Evolutionary conservation across 192 early-diverging fungal species (phyloP).

Genomic region (Mortierella claussenii): DNA sequence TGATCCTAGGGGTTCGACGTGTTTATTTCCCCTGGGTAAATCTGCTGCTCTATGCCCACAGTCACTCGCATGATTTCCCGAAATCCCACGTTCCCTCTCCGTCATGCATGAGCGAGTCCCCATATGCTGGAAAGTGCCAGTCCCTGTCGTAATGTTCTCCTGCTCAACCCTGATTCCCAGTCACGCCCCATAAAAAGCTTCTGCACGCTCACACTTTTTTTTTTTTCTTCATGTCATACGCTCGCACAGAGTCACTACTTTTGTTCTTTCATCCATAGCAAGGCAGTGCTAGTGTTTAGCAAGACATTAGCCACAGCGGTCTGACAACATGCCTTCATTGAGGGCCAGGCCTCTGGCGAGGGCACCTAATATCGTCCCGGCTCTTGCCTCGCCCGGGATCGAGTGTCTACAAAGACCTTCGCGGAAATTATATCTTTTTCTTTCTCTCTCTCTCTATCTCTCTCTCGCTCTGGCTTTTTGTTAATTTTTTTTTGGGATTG

Average conservation of each 20-base stretch:
- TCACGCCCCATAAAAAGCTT: neutral
- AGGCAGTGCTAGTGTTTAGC: slow-evolving; percentile 43
- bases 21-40: too few relatives aligned
- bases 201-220: too few relatives aligned
- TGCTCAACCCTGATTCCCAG: neutral
- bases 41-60: too few relatives aligned
- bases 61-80: too few relatives aligned
- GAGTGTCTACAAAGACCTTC: slow-evolving; percentile 44
- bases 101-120: too few relatives aligned
- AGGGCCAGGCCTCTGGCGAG: slow-evolving; percentile 42
- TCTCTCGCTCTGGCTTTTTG: too few relatives aligned
- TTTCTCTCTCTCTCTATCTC: too few relatives aligned
- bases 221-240: slow-evolving; percentile 30
- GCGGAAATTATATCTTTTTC: slow-evolving; percentile 15
- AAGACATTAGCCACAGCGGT: slow-evolving; percentile 33
- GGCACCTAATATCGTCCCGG: slow-evolving; percentile 39
- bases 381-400: slow-evolving; percentile 45
- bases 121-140: too few relatives aligned
- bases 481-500: too few relatives aligned
- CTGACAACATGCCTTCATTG: slow-evolving; percentile 16
- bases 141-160: neutral
- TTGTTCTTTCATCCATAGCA: slow-evolving; percentile 27
- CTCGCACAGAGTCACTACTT: slow-evolving; percentile 47
- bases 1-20: too few relatives aligned
- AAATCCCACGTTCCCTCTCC: too few relatives aligned